Evolutionary conservation across 768 basidiomycete genomes (phyloP), one percentile per base, ranked within the genome.

Genomic region (Nevesoporus exiguus): DNA sequence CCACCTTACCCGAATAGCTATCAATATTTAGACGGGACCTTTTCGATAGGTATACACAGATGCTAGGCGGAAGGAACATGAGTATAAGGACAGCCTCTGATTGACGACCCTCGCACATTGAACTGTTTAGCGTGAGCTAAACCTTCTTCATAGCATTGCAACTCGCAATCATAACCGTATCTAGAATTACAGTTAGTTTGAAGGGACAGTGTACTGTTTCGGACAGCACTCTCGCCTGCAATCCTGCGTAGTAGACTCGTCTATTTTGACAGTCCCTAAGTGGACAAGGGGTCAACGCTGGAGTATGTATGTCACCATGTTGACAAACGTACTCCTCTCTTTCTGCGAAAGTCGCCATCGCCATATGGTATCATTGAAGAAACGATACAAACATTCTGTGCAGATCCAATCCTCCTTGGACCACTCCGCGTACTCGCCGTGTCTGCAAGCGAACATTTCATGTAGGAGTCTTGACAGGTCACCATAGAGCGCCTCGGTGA

Each of bases 401-500:
- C 53, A 57, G 7, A 7, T 15, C 54, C 48, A 56, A 10, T 56
- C 48, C 7, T 47, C 19, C 17, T 31, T 56, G 6, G 56, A 46
- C 56, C 54, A 56, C 14, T 29, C 1, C 5, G 29, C 25, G 15
- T 49, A 57, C 8, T 22, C 27, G 13, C 30, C 44, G 6, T 6
- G 3, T 36, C 24, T 46, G 47, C 33, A 56, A n/a, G 30, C 29
- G 8, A 55, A 49, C 46, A 57, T 33, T 17, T 33, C 46, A 15
- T 37, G 33, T 7, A 49, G 10, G 21, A 56, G 30, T 44, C 27
- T 46, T 9, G 56, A 27, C 56, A 54, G 56, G 11, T 50, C 33
- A 3, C 54, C 37, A 0, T 21, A 9, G n/a, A 45, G 22, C 9
- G 25, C 50, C n/a, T 27, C 15, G 30, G 15, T 1, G 27, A 41